These are phyloP conservation scores for Zelonia costaricensis DNA, from an alignment of 208 protist genomes.

Conservation along the genomic window DNA sequence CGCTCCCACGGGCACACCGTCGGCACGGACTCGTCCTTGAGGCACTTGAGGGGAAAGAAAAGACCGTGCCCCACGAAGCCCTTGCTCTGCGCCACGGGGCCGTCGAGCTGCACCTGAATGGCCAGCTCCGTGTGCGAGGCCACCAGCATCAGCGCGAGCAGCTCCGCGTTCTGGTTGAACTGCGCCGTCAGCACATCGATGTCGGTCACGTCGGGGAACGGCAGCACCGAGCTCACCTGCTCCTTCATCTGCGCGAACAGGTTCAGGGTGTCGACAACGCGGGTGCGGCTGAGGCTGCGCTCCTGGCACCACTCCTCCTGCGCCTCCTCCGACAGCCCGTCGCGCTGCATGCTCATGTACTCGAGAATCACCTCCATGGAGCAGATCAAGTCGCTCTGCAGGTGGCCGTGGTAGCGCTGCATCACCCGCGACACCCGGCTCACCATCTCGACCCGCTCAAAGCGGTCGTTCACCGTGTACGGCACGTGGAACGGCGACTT, in stretches of 20 bases:
- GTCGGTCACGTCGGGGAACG: constrained; percentile 66
- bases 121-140: constrained; percentile 66
- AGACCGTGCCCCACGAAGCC: constrained; percentile 59
- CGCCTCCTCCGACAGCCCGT: constrained; percentile 75
- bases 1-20: constrained; percentile 65
- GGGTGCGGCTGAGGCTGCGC: constrained; percentile 62
- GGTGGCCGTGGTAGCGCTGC: constrained; percentile 47
- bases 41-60: constrained; percentile 65
- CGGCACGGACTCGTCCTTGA: constrained; percentile 58
- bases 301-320: constrained; percentile 74
- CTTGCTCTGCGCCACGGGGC: constrained; percentile 42
- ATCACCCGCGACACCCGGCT: constrained; percentile 47
- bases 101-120: constrained; percentile 63
- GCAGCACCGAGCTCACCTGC: constrained; percentile 58
- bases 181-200: constrained; percentile 59
- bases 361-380: constrained; percentile 59
- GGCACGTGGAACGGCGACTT: constrained; percentile 71
- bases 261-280: constrained; percentile 62
- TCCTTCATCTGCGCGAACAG: constrained; percentile 72
- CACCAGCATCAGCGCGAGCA: constrained; percentile 50
- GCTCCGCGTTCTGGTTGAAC: constrained; percentile 46
- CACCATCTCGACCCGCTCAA: constrained; percentile 23
- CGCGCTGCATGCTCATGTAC: constrained; percentile 78
- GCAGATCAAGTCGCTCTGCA: constrained; percentile 65
- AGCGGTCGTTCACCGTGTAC: constrained; percentile 53